Evolutionary conservation across 1,139 yeast species (phyloP), one percentile per base, ranked within the genome.

Genomic region (Wickerhamiella infanticola): DNA sequence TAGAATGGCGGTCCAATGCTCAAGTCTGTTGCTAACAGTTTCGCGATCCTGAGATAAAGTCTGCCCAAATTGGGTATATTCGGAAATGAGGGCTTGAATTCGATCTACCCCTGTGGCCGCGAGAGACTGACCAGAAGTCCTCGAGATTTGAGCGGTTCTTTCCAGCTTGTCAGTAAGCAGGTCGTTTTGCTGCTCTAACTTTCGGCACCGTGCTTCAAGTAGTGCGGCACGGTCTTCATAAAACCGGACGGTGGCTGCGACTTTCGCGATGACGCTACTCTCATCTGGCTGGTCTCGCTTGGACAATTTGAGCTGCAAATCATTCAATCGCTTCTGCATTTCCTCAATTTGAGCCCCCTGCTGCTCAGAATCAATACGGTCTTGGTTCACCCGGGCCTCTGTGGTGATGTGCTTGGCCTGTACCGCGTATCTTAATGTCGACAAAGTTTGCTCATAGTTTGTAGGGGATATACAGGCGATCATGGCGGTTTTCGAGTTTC

Each of bases 401-500:
- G 88, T 85, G 56, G 75, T 77, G 53, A 85, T 83, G 48, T 75
- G 78, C 55, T 82, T 82, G 13, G 66, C 95, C 47, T 85, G 75
- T 47, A 77, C 74, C 1, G 95, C 95, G 60, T 85, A 86, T 52
- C 83, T 93, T 48, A 86, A 67, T 0, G 95, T 85, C 44, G 90
- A 81, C 23, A 78, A 62, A 0, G 95, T 83, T 61, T 85, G 94
- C 36, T 82, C 94, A 41, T 77, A 58, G 46, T 81, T 80, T 1
- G 90, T 85, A 0, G 94, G 95, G 2, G 94, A 81, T 4, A 86
- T 72, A 1, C 94, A 82, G 35, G 94, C 93, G 35, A 84, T 77
- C 49, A 84, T 71, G 26, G 83, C 73, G 0, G 95, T 84, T 54
- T 80, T 81, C 0, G 94, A 82, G 45, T 74, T 70, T 5, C 95